These are phyloP conservation scores for Oryza coarctata DNA, from an alignment of 176 grass and related monocot species.

Conservation along the genomic window DNA sequence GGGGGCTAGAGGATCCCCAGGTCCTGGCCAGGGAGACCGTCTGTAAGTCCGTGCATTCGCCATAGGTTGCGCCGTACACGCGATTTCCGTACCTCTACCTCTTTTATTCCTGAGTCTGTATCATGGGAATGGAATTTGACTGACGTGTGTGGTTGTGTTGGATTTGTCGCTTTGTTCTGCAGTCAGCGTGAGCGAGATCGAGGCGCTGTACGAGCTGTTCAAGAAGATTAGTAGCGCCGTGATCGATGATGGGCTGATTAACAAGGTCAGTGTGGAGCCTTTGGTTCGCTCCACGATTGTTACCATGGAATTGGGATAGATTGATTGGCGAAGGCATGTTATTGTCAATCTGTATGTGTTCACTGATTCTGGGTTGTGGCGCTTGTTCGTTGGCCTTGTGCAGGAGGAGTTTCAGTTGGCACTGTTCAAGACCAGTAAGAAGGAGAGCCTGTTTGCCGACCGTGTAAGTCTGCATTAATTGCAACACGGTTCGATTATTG, in stretches of 20 bases:
- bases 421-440: slow-evolving; percentile 89
- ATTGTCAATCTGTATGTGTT: not conserved
- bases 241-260: slow-evolving; percentile 82
- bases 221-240: slow-evolving; percentile 91
- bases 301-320: not conserved
- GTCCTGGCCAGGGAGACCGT: slow-evolving; percentile 86
- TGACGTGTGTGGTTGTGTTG: not conserved
- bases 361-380: not conserved
- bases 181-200: slow-evolving; percentile 87
- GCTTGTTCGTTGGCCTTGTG: slow-evolving; percentile 17
- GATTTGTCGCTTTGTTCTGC: slow-evolving; percentile 1
- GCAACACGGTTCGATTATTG: not conserved
- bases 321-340: not conserved
- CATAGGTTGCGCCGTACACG: not conserved
- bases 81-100: not conserved
- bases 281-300: not conserved
- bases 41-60: slow-evolving; percentile 52
- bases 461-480: slow-evolving; percentile 42
- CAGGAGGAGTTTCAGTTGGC: slow-evolving; percentile 93
- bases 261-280: slow-evolving; percentile 55
- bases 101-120: not conserved
- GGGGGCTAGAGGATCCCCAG: slow-evolving; percentile 77
- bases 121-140: not conserved
- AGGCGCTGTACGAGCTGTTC: slow-evolving; percentile 81
- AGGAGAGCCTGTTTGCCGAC: slow-evolving; percentile 87